Conservation (phyloP, 2,329 filamentous ascomycete species). For the Nannizzia gypsea region DNA sequence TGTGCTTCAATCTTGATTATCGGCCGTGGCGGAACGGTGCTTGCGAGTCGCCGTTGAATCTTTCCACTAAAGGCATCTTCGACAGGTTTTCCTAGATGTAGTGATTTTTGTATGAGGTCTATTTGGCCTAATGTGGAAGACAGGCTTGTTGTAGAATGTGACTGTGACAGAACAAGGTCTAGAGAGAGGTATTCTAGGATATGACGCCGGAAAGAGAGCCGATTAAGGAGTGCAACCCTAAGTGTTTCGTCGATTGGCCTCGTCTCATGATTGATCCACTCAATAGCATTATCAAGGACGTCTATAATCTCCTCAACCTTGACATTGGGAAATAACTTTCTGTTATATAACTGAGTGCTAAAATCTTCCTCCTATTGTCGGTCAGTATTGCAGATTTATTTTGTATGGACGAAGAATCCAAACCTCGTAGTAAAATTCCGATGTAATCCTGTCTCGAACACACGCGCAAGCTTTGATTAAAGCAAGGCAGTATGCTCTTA, state of each 20-base stretch:
- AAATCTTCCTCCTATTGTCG: conserved; percentile 76
- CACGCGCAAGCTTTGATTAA: conserved; percentile 71
- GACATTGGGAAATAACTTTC: conserved; percentile 58
- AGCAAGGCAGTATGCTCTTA: conserved; percentile 77
- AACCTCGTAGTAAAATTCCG: conserved; percentile 87
- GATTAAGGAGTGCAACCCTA: conserved; percentile 47
- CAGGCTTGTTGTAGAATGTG: conserved; percentile 22
- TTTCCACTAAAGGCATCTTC: conserved; percentile 79
- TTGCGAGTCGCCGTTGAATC: conserved; percentile 80
- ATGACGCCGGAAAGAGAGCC: conserved; percentile 54
- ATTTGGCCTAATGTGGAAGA: conserved; percentile 35
- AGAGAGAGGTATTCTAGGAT: conserved; percentile 33
- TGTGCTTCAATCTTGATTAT: conserved; percentile 67
- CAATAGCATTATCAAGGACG: conserved; percentile 45
- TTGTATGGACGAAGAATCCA: conserved; percentile 6
- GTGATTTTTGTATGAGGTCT: conserved; percentile 46
- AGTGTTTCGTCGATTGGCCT: conserved; percentile 26
- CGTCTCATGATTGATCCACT: conserved; percentile 35
- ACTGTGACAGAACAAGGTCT: conserved; percentile 23
- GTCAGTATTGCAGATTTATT: conserved; percentile 13
- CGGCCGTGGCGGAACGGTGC: conserved; percentile 82
- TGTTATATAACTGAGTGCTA: conserved; percentile 79
- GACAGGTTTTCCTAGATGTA: conserved; percentile 52
- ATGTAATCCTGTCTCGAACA: conserved; percentile 63
- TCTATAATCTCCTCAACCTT: conserved; percentile 45